Evolutionary conservation across 192 early-diverging fungal genomes (phyloP), one percentile per base, ranked within the genome.

Genomic region (Linnemannia exigua): DNA sequence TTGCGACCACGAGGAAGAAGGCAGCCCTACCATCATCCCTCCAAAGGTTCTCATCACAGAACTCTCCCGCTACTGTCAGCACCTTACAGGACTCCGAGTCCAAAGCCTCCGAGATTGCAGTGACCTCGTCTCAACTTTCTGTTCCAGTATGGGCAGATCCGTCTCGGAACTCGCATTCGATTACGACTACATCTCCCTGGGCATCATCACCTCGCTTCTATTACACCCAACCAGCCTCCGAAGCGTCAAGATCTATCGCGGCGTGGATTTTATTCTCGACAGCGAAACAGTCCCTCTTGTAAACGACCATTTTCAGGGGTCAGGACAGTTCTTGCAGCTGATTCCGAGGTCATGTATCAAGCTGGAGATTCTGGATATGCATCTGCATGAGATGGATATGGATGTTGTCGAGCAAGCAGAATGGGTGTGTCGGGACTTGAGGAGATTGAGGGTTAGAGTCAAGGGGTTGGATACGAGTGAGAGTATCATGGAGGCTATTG

Each of bases 361-460:
- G 2, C 31, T 79, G 16, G 4, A 31, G 11, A 33, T n/a, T 1
- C 20, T 79, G 7, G 15, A 22, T 36, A 15, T 79, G 7, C 78
- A 70, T 17, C 14, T 20, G 54, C 47, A 72, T 35, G 46, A 72
- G 44, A 51, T 72, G 44, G 71, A 72, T 36, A 72, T 72, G 46
- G 71, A 72, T 38, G 71, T 28, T 7, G 35, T 72, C 47, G 71
- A 72, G 20, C 19, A 22, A 48, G 14, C 14, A 33, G 33, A 19
- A 9, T 72, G 71, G 71, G 20, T 36, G 2, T 72, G 71, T 51
- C 9, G 25, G 71, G 37, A 72, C 20, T 20, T 72, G 71, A 28
- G 50, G 33, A 31, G 14, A 12, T 36, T 72, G 17, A 31, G n/a
- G 12, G 33, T 72, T 36, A 72, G 71, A n/a, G 20, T 72, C 48